These are phyloP conservation scores for Colletotrichum incanum DNA, from an alignment of 2,329 filamentous ascomycete species.

Conservation along the genomic window DNA sequence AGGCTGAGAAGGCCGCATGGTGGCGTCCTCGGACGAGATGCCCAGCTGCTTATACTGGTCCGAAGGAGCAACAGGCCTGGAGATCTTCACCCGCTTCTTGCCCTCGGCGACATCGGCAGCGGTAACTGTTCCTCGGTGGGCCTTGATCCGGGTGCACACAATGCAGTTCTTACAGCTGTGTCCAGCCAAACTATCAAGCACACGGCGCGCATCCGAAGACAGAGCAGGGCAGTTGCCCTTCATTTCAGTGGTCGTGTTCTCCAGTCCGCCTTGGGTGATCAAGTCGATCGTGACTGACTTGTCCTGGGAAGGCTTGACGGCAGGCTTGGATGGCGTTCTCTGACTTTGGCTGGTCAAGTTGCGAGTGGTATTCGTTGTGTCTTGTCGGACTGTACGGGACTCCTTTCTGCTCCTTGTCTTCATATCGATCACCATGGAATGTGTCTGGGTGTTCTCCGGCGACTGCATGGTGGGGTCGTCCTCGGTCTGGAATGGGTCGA, in stretches of 20 bases:
- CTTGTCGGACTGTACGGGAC: constrained; percentile 33
- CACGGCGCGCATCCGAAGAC: constrained; percentile 66
- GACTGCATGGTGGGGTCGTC: constrained; percentile 46
- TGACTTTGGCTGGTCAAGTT: constrained; percentile 45
- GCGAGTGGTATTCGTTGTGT: constrained; percentile 42
- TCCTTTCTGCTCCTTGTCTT: constrained; percentile 43
- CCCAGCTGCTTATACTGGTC: constrained; percentile 54
- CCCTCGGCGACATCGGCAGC: constrained; percentile 56
- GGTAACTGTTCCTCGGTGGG: constrained; percentile 57
- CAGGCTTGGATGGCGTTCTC: constrained; percentile 37
- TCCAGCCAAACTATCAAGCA: constrained; percentile 68
- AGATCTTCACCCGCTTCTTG: constrained; percentile 74
- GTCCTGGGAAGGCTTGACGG: constrained; percentile 32
- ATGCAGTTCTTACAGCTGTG: constrained; percentile 72
- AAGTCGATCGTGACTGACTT: constrained; percentile 42
- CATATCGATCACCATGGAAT: constrained; percentile 45
- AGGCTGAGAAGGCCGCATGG: constrained; percentile 77
- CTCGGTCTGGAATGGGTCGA: constrained; percentile 45
- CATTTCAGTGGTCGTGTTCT: constrained; percentile 37
- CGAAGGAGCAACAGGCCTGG: constrained; percentile 77
- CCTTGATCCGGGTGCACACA: constrained; percentile 69
- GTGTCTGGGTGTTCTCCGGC: constrained; percentile 46
- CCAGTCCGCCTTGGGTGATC: constrained; percentile 41
- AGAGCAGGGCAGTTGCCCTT: constrained; percentile 59
- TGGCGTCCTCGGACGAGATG: constrained; percentile 67